phyloP scores from a whole-genome alignment of 2,329 filamentous ascomycete species.

The Simplicillium sp. region DNA sequence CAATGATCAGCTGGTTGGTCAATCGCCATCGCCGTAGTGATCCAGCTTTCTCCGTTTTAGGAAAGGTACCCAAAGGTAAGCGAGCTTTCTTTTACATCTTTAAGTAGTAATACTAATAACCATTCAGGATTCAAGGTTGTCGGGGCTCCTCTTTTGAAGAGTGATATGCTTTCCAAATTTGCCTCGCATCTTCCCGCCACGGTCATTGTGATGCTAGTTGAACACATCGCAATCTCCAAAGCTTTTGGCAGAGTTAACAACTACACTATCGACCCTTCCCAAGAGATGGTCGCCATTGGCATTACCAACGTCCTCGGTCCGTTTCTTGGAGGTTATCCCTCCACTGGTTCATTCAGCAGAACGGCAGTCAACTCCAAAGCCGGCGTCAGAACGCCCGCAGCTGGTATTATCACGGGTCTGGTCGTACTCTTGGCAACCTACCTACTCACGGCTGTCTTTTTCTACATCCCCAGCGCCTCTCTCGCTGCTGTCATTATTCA shows the following conservation, averaged over 20 bases:
- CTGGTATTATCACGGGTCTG: conserved; percentile 73
- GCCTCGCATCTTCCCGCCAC: conserved; percentile 58
- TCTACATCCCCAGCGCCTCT: conserved; percentile 71
- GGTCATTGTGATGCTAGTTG: conserved; percentile 69
- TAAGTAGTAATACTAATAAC: too few relatives aligned
- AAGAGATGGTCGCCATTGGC: conserved; percentile 70
- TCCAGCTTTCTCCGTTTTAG: conserved; percentile 66
- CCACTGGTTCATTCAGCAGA: conserved; percentile 82
- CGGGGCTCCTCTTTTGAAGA: conserved; percentile 3
- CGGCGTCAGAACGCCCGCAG: conserved; percentile 77
- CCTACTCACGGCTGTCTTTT: conserved; percentile 74
- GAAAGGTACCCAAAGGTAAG: conserved; percentile 56
- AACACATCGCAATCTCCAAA: conserved; percentile 77
- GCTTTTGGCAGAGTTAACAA: conserved; percentile 75
- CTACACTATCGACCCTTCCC: conserved; percentile 71
- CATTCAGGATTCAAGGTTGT: conserved; percentile 31
- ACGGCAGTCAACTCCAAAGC: conserved; percentile 94
- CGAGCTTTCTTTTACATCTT: too few relatives aligned
- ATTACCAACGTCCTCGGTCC: conserved; percentile 66
- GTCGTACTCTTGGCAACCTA: conserved; percentile 81
- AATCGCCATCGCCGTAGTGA: conserved; percentile 59
- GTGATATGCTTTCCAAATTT: conserved; percentile 28
- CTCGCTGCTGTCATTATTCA: conserved; percentile 84
- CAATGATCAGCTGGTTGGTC: conserved; percentile 77
- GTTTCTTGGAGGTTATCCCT: conserved; percentile 75